Evolutionary conservation across 495 filamentous ascomycete species (phyloP), one percentile per base, ranked within the genome.

Genomic region (Aspergillus biplanus): DNA sequence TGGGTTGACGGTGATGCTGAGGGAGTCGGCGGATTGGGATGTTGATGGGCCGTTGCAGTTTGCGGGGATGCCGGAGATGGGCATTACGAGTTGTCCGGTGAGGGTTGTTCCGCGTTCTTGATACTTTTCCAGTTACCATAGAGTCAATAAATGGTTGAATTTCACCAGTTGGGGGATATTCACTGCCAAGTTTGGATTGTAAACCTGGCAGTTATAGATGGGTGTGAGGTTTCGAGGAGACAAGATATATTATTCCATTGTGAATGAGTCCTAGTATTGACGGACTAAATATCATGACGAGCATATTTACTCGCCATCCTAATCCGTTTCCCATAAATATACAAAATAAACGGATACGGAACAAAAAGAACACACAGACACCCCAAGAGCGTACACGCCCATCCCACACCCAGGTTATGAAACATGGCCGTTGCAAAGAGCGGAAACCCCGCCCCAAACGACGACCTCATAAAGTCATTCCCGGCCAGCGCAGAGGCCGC

Each of bases 371-470:
- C 64, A 0, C 70, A 61, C 58, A 91, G 72, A 50, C 84, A 88
- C 0, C 80, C 89, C n/a, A 90, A 78, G 35, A 89, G 71, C 37
- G 75, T 83, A 39, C 82, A 86, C 4, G 86, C 89, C 75, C 87
- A 89, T 0, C 78, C 83, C 8, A 90, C 80, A 0, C 87, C 89
- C 9, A 90, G 69, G 53, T 83, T 85, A 48, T 84, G 78, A 56
- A 86, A 89, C 81, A 83, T 73, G 0, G 57, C 55, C 5, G 65
- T 57, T 8, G 80, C 79, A 58, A 84, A 83, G 0, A 85, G 69
- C 0, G 81, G 82, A 61, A 84, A 84, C 0, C 74, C 81, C 9
- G 76, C 82, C 6, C 81, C 83, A 61, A 85, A 82, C 0, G 69
- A 62, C 4, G 71, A 76, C 13, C 83, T 63, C 58, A 83, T 63